Evolutionary conservation across 2,329 filamentous ascomycete genomes (phyloP).

Genomic region (Berkeleyomyces basicola): DNA sequence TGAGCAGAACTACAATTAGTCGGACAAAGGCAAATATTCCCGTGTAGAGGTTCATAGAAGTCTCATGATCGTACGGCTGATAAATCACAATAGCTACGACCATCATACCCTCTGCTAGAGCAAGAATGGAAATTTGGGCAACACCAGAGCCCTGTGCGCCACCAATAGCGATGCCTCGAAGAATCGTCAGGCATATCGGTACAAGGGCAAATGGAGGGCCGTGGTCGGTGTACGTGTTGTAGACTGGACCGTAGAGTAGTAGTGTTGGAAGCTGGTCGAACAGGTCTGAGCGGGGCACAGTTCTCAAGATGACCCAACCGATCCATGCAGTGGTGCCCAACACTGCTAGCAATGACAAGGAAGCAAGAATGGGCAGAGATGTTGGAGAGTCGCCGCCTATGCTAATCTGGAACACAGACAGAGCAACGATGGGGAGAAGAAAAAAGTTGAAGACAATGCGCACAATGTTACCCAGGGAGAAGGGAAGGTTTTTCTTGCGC

Average conservation of each 20-base stretch:
- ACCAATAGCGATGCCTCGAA: slow-evolving; percentile 79
- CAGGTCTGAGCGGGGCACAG: slow-evolving; percentile 67
- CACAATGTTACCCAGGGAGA: slow-evolving; percentile 61
- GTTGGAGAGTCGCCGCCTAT: slow-evolving; percentile 50
- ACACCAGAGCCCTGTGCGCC: slow-evolving; percentile 86
- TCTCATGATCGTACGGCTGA: slow-evolving; percentile 74
- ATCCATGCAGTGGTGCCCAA: slow-evolving; percentile 64
- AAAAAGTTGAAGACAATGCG: slow-evolving; percentile 89
- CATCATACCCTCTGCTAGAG: slow-evolving; percentile 84
- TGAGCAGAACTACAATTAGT: slow-evolving; percentile 57
- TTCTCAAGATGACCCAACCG: slow-evolving; percentile 61
- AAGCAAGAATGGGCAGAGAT: slow-evolving; percentile 58
- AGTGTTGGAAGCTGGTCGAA: slow-evolving; percentile 90
- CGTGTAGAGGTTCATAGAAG: slow-evolving; percentile 95
- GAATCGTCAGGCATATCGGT: slow-evolving; percentile 66
- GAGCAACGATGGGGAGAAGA: slow-evolving; percentile 65
- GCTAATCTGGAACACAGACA: slow-evolving; percentile 86
- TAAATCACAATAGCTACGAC: slow-evolving; percentile 79
- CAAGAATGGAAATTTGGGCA: slow-evolving; percentile 78
- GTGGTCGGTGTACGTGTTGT: slow-evolving; percentile 94
- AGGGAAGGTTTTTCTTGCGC: slow-evolving; percentile 79
- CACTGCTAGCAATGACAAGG: slow-evolving; percentile 55
- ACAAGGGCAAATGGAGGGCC: slow-evolving; percentile 80
- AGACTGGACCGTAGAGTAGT: slow-evolving; percentile 77
- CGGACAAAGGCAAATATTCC: slow-evolving; percentile 66